Conservation (phyloP, 192 early-diverging fungal genomes). For the Rhizoclosmatium sp. region DNA sequence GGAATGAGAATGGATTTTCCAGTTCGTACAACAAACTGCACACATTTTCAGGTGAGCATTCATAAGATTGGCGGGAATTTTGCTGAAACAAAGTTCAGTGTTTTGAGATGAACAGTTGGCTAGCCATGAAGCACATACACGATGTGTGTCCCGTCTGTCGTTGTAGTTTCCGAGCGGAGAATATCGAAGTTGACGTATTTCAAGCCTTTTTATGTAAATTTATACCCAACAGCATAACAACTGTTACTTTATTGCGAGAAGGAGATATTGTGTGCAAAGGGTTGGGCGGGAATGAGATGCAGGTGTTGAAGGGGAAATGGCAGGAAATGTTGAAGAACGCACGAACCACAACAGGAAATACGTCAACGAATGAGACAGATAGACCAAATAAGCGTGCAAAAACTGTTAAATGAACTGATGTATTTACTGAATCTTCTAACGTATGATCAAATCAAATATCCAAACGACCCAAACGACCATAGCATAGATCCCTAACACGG, state of each 20-base stretch:
- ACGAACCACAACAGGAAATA: neutral
- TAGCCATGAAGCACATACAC: neutral
- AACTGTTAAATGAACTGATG: neutral
- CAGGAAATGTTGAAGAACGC: neutral
- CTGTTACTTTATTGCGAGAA: neutral
- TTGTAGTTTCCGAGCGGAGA: neutral
- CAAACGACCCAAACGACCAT: conserved; percentile 19
- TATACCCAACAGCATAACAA: neutral
- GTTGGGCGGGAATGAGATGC: neutral
- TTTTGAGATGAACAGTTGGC: conserved; percentile 71
- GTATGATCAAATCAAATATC: conserved; percentile 34
- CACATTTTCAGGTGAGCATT: conserved; percentile 7
- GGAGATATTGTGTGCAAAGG: neutral
- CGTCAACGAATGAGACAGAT: neutral
- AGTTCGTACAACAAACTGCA: neutral
- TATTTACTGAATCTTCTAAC: neutral
- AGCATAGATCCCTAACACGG: conserved; percentile 49
- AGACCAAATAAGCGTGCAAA: neutral
- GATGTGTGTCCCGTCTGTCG: conserved; percentile 8
- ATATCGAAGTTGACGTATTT: neutral
- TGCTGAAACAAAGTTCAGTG: conserved; percentile 66
- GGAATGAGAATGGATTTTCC: conserved; percentile 54
- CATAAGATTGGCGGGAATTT: neutral
- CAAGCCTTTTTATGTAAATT: neutral
- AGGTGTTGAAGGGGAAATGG: neutral